phyloP scores from a whole-genome alignment of 1,284 basidiomycete genomes.

The Microbotryomycetes sp. region DNA sequence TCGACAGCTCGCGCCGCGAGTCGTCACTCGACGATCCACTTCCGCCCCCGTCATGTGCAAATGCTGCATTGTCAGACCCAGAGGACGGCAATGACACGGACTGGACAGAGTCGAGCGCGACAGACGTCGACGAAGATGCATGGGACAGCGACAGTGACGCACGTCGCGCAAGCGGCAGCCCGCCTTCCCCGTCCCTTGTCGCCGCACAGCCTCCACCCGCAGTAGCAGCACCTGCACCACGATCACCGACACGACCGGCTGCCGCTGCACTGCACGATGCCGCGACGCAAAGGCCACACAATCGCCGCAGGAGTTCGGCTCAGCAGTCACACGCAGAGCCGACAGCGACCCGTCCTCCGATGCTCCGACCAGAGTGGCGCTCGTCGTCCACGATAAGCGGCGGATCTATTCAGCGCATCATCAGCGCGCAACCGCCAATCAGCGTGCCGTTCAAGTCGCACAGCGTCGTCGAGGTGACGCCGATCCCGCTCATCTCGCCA shows the following conservation, averaged over 20 bases:
- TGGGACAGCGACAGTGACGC: not conserved
- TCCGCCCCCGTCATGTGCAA: not conserved
- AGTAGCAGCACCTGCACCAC: too few relatives aligned
- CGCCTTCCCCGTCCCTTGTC: too few relatives aligned
- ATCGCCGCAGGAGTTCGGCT: not conserved
- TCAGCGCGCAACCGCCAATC: constrained; percentile 19
- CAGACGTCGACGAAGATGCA: not conserved
- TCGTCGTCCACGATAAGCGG: constrained; percentile 21
- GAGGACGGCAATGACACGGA: not conserved
- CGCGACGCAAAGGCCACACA: not conserved
- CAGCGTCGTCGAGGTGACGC: constrained; percentile 10
- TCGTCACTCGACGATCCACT: not conserved
- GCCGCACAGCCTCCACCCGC: too few relatives aligned
- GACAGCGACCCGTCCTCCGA: not conserved
- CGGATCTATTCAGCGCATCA: constrained; percentile 25
- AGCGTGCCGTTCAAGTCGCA: constrained; percentile 7
- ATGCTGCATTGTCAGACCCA: not conserved
- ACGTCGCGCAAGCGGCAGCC: too few relatives aligned
- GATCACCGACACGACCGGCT: too few relatives aligned
- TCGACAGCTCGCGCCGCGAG: constrained; percentile 36
- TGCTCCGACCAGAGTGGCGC: constrained; percentile 12
- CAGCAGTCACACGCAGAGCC: not conserved
- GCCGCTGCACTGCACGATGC: too few relatives aligned
- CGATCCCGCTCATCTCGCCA: not conserved
- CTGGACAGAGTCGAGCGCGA: not conserved